phyloP scores from a whole-genome alignment of 1,139 yeast species.

The Blastobotrys arbuscula region DNA sequence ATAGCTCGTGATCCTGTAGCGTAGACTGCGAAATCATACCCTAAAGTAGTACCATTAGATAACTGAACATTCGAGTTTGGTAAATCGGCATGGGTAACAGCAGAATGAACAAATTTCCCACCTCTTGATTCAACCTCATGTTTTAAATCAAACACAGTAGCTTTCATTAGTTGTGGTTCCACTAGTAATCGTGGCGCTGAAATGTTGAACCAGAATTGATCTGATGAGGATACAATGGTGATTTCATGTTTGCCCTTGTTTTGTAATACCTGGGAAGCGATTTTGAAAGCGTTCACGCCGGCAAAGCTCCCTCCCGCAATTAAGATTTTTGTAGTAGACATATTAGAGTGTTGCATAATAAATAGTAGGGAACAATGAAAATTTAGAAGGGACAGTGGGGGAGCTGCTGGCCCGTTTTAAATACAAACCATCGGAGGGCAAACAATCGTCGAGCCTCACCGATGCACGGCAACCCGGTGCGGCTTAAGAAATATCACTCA shows the following conservation, averaged over 20 bases:
- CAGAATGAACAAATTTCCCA: slow-evolving; percentile 28
- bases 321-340: not conserved
- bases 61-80: slow-evolving; percentile 27
- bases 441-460: no score
- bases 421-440: no score
- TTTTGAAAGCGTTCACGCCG: not conserved
- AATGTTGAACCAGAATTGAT: slow-evolving; percentile 19
- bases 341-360: not conserved
- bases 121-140: slow-evolving; percentile 18
- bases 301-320: slow-evolving; percentile 3
- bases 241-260: slow-evolving; percentile 6
- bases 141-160: slow-evolving; percentile 15
- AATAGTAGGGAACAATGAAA: no score
- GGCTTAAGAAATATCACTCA: no score
- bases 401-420: no score
- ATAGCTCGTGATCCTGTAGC: slow-evolving; percentile 71
- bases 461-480: no score
- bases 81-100: slow-evolving; percentile 28
- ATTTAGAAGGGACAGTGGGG: no score
- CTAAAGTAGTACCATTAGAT: slow-evolving; percentile 33
- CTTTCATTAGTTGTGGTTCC: slow-evolving; percentile 18
- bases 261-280: not conserved
- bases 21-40: slow-evolving; percentile 68
- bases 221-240: slow-evolving; percentile 21
- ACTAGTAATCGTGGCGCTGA: slow-evolving; percentile 28